A percentile compares a stretch with the other conserved stretches of the same genome.
Evolutionary conservation across 495 filamentous ascomycete genomes (phyloP).

Genomic region (Penicillium dipodomyicola): DNA sequence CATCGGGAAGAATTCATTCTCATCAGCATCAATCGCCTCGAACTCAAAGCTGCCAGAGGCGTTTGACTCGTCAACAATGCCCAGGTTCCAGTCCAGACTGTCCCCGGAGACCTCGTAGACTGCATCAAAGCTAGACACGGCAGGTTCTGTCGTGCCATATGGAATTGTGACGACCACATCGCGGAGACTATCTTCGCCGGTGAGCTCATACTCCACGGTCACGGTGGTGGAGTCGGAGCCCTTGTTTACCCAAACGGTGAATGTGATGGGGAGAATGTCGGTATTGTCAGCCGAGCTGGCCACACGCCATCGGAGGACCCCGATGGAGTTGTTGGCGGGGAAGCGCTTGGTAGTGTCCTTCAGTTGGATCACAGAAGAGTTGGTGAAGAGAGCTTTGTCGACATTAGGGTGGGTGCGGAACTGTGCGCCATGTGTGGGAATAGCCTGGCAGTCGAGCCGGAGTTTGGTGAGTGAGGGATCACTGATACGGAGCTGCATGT

Average conservation of each 20-base stretch:
- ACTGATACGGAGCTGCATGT: slow-evolving; percentile 82
- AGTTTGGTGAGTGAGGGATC: slow-evolving; percentile 85
- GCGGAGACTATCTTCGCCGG: slow-evolving; percentile 67
- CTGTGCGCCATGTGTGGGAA: slow-evolving; percentile 73
- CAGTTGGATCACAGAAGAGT: slow-evolving; percentile 75
- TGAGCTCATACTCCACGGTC: slow-evolving; percentile 92
- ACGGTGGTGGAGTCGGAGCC: slow-evolving; percentile 75
- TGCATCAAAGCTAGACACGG: slow-evolving; percentile 89
- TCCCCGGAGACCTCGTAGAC: slow-evolving; percentile 93
- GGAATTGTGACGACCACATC: slow-evolving; percentile 88
- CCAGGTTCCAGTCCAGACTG: slow-evolving; percentile 88
- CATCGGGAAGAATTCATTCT: slow-evolving; percentile 97
- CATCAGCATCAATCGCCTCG: slow-evolving; percentile 76
- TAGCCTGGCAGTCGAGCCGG: slow-evolving; percentile 74
- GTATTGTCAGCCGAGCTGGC: slow-evolving; percentile 70
- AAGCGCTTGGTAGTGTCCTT: slow-evolving; percentile 81
- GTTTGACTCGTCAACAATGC: slow-evolving; percentile 76
- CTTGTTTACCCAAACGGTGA: slow-evolving; percentile 95
- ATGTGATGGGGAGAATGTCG: slow-evolving; percentile 77
- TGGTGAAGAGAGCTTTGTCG: slow-evolving; percentile 79
- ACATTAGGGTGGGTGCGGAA: slow-evolving; percentile 95
- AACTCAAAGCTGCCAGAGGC: slow-evolving; percentile 87
- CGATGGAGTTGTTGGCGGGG: slow-evolving; percentile 85
- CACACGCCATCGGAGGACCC: slow-evolving; percentile 83
- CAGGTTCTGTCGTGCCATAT: slow-evolving; percentile 75